Evolutionary conservation across 2,329 filamentous ascomycete genomes (phyloP).

Genomic region (Chrysosporium queenslandicum): DNA sequence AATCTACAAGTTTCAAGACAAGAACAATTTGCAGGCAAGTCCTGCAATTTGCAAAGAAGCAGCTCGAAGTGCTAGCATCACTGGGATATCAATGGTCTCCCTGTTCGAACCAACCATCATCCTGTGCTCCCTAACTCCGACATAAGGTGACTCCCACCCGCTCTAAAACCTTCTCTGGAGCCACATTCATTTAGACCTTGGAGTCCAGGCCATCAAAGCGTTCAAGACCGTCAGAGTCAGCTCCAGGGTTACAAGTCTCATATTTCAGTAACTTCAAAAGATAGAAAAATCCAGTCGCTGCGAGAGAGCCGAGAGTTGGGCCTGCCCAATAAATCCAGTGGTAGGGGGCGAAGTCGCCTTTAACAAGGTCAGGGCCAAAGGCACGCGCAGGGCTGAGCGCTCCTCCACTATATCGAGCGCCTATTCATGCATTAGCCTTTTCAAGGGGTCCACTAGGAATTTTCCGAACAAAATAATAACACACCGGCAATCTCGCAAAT

Average conservation of each 20-base stretch:
- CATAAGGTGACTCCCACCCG: background rate
- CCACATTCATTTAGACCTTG: background rate
- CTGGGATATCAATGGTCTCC: background rate
- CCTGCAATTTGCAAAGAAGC: background rate
- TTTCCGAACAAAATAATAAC: background rate
- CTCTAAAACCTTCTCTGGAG: background rate
- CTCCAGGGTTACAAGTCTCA: conserved; percentile 38
- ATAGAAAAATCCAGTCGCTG: conserved; percentile 42
- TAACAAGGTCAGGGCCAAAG: conserved; percentile 40
- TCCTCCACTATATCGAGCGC: conserved; percentile 41
- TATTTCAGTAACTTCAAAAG: conserved; percentile 40
- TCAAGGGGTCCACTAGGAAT: background rate
- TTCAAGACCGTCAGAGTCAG: conserved; percentile 46
- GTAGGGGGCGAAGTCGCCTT: conserved; percentile 37
- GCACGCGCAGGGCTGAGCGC: conserved; percentile 42
- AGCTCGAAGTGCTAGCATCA: background rate
- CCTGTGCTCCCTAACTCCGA: background rate
- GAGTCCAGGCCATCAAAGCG: conserved; percentile 1
- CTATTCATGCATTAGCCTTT: conserved; percentile 19
- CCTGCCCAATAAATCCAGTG: conserved; percentile 46
- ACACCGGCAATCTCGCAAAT: conserved; percentile 45
- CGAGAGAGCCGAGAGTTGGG: conserved; percentile 37
- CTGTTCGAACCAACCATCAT: background rate
- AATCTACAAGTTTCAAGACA: background rate
- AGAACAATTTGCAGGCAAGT: background rate